phyloP scores from a whole-genome alignment of 176 grass and related monocot genomes.

The Microstegium vimineum region DNA sequence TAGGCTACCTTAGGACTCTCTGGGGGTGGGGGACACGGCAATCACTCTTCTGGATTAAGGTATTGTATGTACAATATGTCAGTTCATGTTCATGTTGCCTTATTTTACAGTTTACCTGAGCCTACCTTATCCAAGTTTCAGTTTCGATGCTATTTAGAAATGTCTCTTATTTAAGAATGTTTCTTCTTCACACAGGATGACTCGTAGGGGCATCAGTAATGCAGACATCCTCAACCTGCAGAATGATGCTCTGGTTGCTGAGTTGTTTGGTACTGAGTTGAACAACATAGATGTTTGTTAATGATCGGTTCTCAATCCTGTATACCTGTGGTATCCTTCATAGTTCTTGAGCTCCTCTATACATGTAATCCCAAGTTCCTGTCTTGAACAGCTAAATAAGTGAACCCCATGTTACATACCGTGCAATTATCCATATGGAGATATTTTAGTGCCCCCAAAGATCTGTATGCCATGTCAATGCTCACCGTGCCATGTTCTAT shows the following conservation, averaged over 20 bases:
- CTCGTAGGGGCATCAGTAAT: background rate
- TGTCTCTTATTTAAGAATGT: background rate
- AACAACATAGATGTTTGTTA: background rate
- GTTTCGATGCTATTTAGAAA: background rate
- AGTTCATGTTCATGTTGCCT: slow-evolving; percentile 2
- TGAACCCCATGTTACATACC: background rate
- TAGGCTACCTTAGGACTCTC: slow-evolving; percentile 10
- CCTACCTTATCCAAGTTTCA: background rate
- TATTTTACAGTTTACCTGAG: background rate
- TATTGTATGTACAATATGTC: background rate
- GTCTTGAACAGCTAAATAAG: background rate
- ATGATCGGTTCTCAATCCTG: background rate
- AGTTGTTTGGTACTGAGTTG: slow-evolving; percentile 16
- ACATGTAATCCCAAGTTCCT: slow-evolving; percentile 17
- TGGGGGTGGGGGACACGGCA: background rate
- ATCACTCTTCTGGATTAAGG: slow-evolving; percentile 19
- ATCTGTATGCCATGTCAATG: background rate
- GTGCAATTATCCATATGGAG: background rate
- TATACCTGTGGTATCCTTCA: background rate
- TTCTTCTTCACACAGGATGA: slow-evolving; percentile 8
- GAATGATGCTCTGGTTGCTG: slow-evolving; percentile 16
- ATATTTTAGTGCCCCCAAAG: background rate
- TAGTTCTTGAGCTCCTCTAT: background rate
- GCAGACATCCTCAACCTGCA: background rate
- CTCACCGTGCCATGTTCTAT: background rate